These are phyloP conservation scores for Candida bentonensis DNA, from an alignment of 805 yeast genomes.

Conservation along the genomic window DNA sequence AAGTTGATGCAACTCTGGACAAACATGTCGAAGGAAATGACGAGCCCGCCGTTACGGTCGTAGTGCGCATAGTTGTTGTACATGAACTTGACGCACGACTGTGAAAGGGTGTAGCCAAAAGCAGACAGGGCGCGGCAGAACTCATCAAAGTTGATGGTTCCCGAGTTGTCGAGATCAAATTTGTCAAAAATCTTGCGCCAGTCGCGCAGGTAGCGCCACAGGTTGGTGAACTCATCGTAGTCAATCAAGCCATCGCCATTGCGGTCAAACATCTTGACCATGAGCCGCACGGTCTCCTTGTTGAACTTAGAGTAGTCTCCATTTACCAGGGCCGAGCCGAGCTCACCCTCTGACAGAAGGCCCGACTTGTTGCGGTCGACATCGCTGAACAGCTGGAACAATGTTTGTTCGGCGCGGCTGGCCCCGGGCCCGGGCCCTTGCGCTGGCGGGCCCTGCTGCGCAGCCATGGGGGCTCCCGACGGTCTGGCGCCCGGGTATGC, in stretches of 20 bases:
- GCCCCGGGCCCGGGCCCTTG: neutral
- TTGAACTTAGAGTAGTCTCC: constrained; percentile 52
- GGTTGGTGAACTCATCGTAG: constrained; percentile 47
- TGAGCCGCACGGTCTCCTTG: constrained; percentile 42
- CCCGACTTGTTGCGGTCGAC: constrained; percentile 45
- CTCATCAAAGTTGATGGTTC: constrained; percentile 52
- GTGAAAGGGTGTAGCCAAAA: constrained; percentile 50
- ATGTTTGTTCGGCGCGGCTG: constrained; percentile 25
- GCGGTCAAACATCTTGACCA: constrained; percentile 50
- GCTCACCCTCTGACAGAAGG: constrained; percentile 39
- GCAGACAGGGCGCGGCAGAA: constrained; percentile 46
- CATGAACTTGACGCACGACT: constrained; percentile 41
- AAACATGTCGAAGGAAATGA: constrained; percentile 63
- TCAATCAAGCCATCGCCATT: constrained; percentile 31
- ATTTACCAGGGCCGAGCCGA: constrained; percentile 43
- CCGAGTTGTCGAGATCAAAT: constrained; percentile 45
- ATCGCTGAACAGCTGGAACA: constrained; percentile 36
- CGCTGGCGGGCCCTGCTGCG: neutral
- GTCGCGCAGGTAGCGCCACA: constrained; percentile 55
- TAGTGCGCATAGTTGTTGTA: constrained; percentile 39
- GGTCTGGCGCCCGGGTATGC: neutral
- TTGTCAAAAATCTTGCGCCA: constrained; percentile 51
- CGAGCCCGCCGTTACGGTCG: constrained; percentile 16
- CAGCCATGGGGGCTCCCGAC: too few relatives aligned
- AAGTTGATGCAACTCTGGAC: constrained; percentile 70